Evolutionary conservation across 768 basidiomycete species (phyloP), one percentile per base, ranked within the genome.

Genomic region (Mycena amicta): DNA sequence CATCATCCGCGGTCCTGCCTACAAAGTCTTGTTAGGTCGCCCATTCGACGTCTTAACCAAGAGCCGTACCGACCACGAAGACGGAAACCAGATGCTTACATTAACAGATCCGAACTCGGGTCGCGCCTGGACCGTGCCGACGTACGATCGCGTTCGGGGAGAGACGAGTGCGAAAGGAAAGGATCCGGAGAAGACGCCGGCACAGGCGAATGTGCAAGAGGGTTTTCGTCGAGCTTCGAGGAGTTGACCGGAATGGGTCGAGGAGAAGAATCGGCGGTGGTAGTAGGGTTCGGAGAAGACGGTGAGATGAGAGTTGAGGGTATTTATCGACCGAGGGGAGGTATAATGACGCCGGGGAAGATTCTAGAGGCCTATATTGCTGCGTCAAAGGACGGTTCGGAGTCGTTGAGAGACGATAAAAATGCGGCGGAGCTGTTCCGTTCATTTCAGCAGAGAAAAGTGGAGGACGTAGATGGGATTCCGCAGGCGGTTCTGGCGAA

Each of bases 1-100:
- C 41, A 56, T 73, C 4, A 65, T 73, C 11, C 29, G 57, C 22
- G 56, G 53, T 3, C 64, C 66, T 0, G 63, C 71, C 0, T 74
- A 74, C 50, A 56, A 62, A 12, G 64, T 74, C 2, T 31, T 74
- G 2, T 41, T 74, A 2, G 72, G 72, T 6, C 41, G 71, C 18
- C 71, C 73, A 1, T 72, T 74, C 49, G 68, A 71, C 54, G 64
- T 67, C 0, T 33, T 72, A 0, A 70, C 70, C 1, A 53, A 47
- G 8, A 71, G 67, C 26, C 46, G 51, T 3, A 56, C 56, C 1
- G 70, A 68, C 37, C 51, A 50, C 11, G 43, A 30, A 3, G 55
- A 67, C 43, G 71, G 65, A 16, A 51, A 50, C 4, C 64, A 68
- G 31, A 60, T 55, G 0, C 53, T 75, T 2, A 70, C 68, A 0